Conservation (phyloP, 441 rosid genomes). For the Adansonia rubrostipa region DNA sequence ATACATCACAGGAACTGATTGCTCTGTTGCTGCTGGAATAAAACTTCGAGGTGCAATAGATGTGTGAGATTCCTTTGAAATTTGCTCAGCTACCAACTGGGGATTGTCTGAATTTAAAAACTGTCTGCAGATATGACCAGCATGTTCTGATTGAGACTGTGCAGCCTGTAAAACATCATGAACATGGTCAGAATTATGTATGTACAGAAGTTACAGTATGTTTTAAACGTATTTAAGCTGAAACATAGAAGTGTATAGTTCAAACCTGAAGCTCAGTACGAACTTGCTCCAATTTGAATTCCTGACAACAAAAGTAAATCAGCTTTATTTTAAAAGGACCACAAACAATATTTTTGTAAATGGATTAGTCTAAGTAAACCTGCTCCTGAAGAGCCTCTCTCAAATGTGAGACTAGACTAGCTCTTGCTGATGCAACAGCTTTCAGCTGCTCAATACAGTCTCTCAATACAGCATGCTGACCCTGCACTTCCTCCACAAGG, state of each 20-base stretch:
- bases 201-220: neutral
- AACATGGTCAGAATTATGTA: slow-evolving; percentile 11
- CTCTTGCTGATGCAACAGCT: slow-evolving; percentile 66
- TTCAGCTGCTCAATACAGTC: slow-evolving; percentile 74
- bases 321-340: slow-evolving; percentile 28
- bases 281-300: slow-evolving; percentile 75
- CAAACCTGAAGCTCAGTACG: slow-evolving; percentile 84
- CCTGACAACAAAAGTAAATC: slow-evolving; percentile 50
- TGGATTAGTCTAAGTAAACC: slow-evolving; percentile 48
- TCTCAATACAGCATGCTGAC: slow-evolving; percentile 61
- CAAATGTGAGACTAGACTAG: slow-evolving; percentile 69
- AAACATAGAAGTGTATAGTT: neutral
- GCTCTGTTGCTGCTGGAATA: slow-evolving; percentile 57
- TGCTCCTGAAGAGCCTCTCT: slow-evolving; percentile 90
- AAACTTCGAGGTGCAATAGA: slow-evolving; percentile 55
- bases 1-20: slow-evolving; percentile 80
- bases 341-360: slow-evolving; percentile 10
- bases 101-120: slow-evolving; percentile 45
- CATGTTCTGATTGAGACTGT: slow-evolving; percentile 64
- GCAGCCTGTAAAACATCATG: slow-evolving; percentile 58
- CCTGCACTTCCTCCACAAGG: slow-evolving; percentile 59
- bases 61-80: slow-evolving; percentile 55
- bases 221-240: neutral
- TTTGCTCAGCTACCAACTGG: slow-evolving; percentile 50
- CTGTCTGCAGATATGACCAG: slow-evolving; percentile 58